Evolutionary conservation across 768 basidiomycete genomes (phyloP).

Genomic region (Tylopilus vinaceipallidus): DNA sequence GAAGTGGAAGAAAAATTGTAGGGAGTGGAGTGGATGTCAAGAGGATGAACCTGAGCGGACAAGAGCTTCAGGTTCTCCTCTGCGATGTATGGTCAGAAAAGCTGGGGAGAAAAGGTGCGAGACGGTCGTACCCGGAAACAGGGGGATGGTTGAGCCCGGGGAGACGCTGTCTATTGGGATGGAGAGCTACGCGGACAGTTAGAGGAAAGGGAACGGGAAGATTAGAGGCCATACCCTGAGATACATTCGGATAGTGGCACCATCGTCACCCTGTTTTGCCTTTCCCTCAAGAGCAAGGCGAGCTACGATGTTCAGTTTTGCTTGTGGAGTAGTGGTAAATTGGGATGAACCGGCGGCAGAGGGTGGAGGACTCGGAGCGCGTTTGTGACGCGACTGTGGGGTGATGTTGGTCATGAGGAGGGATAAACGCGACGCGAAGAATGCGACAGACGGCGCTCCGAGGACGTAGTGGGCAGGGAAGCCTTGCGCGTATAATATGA

Average conservation of each 20-base stretch:
- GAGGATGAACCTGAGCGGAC: slow-evolving; percentile 71
- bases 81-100: slow-evolving; percentile 25
- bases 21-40: slow-evolving; percentile 67
- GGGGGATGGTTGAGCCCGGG: slow-evolving; percentile 66
- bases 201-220: background rate
- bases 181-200: slow-evolving; percentile 46
- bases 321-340: slow-evolving; percentile 41
- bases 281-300: slow-evolving; percentile 75
- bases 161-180: slow-evolving; percentile 63
- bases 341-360: slow-evolving; percentile 41
- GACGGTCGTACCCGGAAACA: slow-evolving; percentile 61
- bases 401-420: slow-evolving; percentile 4
- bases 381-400: slow-evolving; percentile 27
- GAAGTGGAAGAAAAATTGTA: slow-evolving; percentile 69
- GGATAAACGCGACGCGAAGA: background rate
- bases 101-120: background rate
- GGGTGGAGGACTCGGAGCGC: slow-evolving; percentile 31
- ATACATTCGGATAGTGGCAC: slow-evolving; percentile 69
- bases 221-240: slow-evolving; percentile 58
- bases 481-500: slow-evolving; percentile 7
- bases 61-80: slow-evolving; percentile 81
- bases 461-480: slow-evolving; percentile 8
- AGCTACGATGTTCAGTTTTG: slow-evolving; percentile 66
- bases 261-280: slow-evolving; percentile 62
- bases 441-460: no score